Evolutionary conservation across 225 moss, liverwort and hornwort genomes (phyloP), one percentile per base, ranked within the genome.

Genomic region (Lunularia cruciata): DNA sequence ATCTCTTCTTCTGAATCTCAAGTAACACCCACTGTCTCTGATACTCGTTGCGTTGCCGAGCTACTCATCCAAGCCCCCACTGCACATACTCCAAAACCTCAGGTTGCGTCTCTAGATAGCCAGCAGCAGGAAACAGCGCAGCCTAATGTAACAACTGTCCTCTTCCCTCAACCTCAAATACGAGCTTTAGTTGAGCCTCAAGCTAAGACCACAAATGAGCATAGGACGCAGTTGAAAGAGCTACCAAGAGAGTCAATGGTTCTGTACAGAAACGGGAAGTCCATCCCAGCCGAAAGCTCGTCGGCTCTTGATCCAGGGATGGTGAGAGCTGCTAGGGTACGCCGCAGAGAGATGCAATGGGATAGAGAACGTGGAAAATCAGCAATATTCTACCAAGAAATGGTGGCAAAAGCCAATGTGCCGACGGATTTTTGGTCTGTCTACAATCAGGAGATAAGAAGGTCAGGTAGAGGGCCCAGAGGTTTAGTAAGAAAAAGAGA

Each of bases 371-470:
- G 20, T 8, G 34, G 32, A 4, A 36, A 25, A 4, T 51, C 67
- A 13, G 48, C 67, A 31, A 52, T 76, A 0, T 62, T 81, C 36
- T 81, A 73, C 40, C 68, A 70, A 26, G 76, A 76, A 53, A 64
- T 76, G 18, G 15, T 69, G 40, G 69, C 68, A 16, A 76, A 60
- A 28, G 69, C 48, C 57, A 67, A 68, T 19, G 68, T 68, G 11
- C 72, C 61, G 20, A 36, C 20, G 67, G 68, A 74, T 26, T 74
- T 74, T 35, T 79, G 78, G 78, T 39, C 65, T 25, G 57, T 40
- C 0, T 74, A 69, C 36, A 69, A 73, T 36, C 47, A 7, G 11
- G 57, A 63, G 56, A 36, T 67, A 26, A 72, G 59, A 68, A 28
- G 57, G 51, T 76, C 66, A 8, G 63, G 23, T 8, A 40, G 22